Evolutionary conservation across 257 asterid species (phyloP).

Genomic region (Penstemon davidsonii): DNA sequence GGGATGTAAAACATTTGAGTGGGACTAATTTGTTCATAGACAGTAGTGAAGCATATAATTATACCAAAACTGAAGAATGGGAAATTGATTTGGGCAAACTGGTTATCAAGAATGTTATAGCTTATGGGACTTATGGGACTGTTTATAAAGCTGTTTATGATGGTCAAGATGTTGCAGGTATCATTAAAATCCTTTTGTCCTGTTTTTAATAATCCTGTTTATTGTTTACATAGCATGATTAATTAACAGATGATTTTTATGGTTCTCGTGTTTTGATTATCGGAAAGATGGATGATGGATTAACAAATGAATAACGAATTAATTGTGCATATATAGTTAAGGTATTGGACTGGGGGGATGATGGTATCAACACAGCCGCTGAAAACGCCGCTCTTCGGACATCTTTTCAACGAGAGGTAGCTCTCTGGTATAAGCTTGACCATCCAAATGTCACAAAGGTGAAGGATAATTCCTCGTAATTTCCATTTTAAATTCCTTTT

Average conservation of each 20-base stretch:
- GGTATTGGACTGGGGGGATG: slow-evolving; percentile 77
- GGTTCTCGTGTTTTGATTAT: neutral
- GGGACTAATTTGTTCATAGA: slow-evolving; percentile 40
- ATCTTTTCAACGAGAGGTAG: slow-evolving; percentile 62
- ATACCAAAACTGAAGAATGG: slow-evolving; percentile 46
- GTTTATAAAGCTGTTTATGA: slow-evolving; percentile 56
- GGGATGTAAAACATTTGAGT: slow-evolving; percentile 64
- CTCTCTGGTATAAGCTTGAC: slow-evolving; percentile 73
- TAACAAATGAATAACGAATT: slow-evolving; percentile 9
- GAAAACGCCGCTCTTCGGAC: slow-evolving; percentile 56
- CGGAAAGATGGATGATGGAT: neutral
- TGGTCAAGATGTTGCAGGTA: slow-evolving; percentile 65
- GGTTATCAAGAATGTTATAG: slow-evolving; percentile 51
- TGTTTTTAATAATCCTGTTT: neutral
- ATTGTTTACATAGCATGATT: neutral
- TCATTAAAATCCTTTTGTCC: neutral
- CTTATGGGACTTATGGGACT: slow-evolving; percentile 70
- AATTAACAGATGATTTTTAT: neutral
- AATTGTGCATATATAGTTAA: slow-evolving; percentile 43
- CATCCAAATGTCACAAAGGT: slow-evolving; percentile 73
- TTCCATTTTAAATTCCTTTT: neutral
- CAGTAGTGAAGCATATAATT: slow-evolving; percentile 16
- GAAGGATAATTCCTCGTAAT: neutral
- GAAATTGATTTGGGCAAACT: slow-evolving; percentile 53
- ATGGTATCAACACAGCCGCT: slow-evolving; percentile 57